A percentile compares a stretch with the other conserved stretches of the same genome.
Evolutionary conservation across 345 rosid genomes (phyloP).

Genomic region (Arabis hirsuta): DNA sequence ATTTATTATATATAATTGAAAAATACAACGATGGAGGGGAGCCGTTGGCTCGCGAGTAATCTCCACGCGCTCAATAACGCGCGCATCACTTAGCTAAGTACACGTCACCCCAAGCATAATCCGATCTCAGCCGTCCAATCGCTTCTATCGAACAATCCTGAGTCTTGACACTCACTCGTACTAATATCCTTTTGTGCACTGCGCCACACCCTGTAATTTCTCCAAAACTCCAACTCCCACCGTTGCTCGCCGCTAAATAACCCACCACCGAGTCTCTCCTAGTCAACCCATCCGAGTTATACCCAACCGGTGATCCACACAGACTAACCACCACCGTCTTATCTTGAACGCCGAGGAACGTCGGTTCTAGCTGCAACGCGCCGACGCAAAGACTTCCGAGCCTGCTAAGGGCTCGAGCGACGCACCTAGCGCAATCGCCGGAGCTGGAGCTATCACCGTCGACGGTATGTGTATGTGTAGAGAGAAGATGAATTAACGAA

Average conservation of each 20-base stretch:
- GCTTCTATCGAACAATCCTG: slow-evolving; percentile 74
- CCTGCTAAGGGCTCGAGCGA: slow-evolving; percentile 64
- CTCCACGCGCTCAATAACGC: slow-evolving; percentile 61
- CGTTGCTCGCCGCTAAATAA: slow-evolving; percentile 46
- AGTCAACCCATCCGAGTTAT: slow-evolving; percentile 53
- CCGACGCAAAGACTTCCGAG: slow-evolving; percentile 62
- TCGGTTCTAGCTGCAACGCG: slow-evolving; percentile 70
- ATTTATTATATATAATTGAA: too few species aligned
- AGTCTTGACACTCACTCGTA: slow-evolving; percentile 65
- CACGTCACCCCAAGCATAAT: slow-evolving; percentile 77
- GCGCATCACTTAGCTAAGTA: slow-evolving; percentile 90
- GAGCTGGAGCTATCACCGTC: slow-evolving; percentile 42
- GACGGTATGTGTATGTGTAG: slow-evolving; percentile 55
- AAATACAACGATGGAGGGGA: too few species aligned
- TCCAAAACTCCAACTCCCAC: slow-evolving; percentile 64
- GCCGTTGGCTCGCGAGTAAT: slow-evolving; percentile 49
- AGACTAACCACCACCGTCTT: slow-evolving; percentile 49
- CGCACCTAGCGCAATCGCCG: slow-evolving; percentile 66
- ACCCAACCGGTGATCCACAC: slow-evolving; percentile 66
- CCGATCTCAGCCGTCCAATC: slow-evolving; percentile 60
- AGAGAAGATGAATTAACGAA: slow-evolving; percentile 81
- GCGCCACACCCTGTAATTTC: slow-evolving; percentile 59
- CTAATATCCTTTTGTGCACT: slow-evolving; percentile 83
- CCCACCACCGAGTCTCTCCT: slow-evolving; percentile 64
- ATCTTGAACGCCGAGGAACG: slow-evolving; percentile 71